Conservation (phyloP, 192 early-diverging fungal genomes). For the Chytriomyces confervae region DNA sequence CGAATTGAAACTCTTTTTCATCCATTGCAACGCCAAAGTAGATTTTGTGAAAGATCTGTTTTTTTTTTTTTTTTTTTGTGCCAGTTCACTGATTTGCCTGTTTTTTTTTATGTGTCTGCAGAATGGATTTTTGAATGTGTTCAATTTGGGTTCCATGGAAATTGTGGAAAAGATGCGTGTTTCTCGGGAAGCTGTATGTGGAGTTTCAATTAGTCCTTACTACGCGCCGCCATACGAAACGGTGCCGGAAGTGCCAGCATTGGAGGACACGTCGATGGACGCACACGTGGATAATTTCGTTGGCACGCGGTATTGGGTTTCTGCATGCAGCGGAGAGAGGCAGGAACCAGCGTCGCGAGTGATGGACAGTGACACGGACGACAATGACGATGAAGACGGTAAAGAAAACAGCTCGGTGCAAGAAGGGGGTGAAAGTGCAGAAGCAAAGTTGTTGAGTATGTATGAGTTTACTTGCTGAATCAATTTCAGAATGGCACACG, state of each 20-base stretch:
- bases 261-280: background rate
- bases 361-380: no score
- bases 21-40: slow-evolving; percentile 32
- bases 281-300: background rate
- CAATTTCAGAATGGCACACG: no score
- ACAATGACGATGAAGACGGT: no score
- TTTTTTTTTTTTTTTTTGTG: background rate
- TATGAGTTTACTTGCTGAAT: no score
- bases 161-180: background rate
- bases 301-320: slow-evolving; percentile 4
- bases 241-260: background rate
- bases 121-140: background rate
- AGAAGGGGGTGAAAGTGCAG: no score
- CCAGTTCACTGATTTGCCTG: background rate
- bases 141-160: background rate
- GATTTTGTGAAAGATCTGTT: slow-evolving; percentile 31
- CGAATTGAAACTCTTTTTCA: slow-evolving; percentile 34
- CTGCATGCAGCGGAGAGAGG: slow-evolving; percentile 4
- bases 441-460: no score
- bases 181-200: background rate
- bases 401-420: no score
- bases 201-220: slow-evolving; percentile 14
- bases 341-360: no score
- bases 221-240: background rate
- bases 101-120: background rate